phyloP scores from a whole-genome alignment of 2,329 filamentous ascomycete genomes.

The Gnomoniopsis sp. region DNA sequence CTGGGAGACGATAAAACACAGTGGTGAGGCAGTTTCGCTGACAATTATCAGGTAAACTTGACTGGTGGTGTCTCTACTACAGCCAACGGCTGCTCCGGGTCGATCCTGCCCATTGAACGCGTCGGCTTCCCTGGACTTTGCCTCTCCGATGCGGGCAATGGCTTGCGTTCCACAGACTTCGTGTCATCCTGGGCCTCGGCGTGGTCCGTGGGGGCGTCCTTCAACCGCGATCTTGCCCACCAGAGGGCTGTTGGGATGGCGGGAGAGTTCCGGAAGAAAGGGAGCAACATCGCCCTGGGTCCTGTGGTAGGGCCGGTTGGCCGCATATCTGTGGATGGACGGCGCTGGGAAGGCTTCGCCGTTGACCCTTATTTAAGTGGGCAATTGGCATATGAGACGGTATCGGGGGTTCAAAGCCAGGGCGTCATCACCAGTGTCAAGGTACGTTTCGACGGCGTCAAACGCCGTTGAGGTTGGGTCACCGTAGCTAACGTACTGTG shows the following conservation, averaged over 20 bases:
- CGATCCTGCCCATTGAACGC: slow-evolving; percentile 34
- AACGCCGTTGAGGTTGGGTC: not conserved
- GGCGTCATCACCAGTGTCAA: slow-evolving; percentile 65
- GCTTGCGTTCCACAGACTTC: slow-evolving; percentile 39
- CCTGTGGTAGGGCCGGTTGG: slow-evolving; percentile 66
- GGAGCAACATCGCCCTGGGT: slow-evolving; percentile 72
- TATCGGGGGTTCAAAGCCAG: slow-evolving; percentile 63
- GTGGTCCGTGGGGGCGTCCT: slow-evolving; percentile 45
- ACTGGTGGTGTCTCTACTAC: slow-evolving; percentile 63
- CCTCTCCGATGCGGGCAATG: slow-evolving; percentile 41
- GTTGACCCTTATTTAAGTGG: slow-evolving; percentile 56
- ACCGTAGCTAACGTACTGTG: slow-evolving; percentile 23
- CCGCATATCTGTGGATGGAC: slow-evolving; percentile 53
- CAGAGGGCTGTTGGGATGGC: slow-evolving; percentile 70
- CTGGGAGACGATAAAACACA: not conserved
- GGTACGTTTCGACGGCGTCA: slow-evolving; percentile 24
- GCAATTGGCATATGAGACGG: slow-evolving; percentile 42
- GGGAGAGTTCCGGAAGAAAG: slow-evolving; percentile 67
- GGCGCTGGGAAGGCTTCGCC: slow-evolving; percentile 49
- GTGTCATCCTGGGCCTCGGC: slow-evolving; percentile 40
- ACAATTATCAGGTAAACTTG: slow-evolving; percentile 54
- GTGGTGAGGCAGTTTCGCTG: not conserved
- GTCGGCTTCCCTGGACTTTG: slow-evolving; percentile 42
- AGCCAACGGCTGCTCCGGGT: slow-evolving; percentile 45
- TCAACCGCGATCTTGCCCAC: slow-evolving; percentile 70